Base-by-base conservation (phyloP, 129 eudicot genomes). In the Centaurea solstitialis region DNA sequence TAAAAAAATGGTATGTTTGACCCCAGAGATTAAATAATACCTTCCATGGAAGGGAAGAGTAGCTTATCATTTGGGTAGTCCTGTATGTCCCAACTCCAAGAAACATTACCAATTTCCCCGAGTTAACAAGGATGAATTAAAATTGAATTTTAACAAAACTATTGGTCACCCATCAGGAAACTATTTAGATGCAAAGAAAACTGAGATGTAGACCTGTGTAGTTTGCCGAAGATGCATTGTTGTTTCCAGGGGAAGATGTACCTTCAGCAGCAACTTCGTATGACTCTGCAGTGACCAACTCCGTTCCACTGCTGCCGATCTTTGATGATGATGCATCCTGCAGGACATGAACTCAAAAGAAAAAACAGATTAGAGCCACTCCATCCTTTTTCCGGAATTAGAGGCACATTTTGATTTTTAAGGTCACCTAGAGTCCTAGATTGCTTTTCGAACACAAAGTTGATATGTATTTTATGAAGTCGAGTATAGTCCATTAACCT, bases 321-420 rank as follows among this genome's bases (percentile, higher is more conserved):
- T 35, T 62, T 38, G 73, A 73, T 80, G 73, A 73, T 80, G 83
- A 61, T 61, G 40, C 77, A 72, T 73, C 66, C 77, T 80, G 72
- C 76, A 72, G 13, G 39, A 61, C 62, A 61, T 11, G 41, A 61
- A 59, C 13, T 50, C 76, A 1, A 37, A 43, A 70, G 9, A 15
- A 59, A 18, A 1, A 38, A 30, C 18, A 53, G 22, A 57, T 57
- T 17, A 57, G 22, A 57, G 65, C 65, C n/a, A 57, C 65, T n/a
- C 23, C 65, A 57, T 57, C 65, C 23, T n/a, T 57, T 53, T 57
- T 57, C 23, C n/a, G 39, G 53, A 15, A 59, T 71, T 59, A 59
- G 64, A 79, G 77, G 50, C 23, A 13, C 11, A 53, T 9, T 13
- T 50, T 79, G 38, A 57, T 17, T 79, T 33, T 76, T 62, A 12